Conservation (phyloP, 345 rosid genomes). For the Populus euphratica region DNA sequence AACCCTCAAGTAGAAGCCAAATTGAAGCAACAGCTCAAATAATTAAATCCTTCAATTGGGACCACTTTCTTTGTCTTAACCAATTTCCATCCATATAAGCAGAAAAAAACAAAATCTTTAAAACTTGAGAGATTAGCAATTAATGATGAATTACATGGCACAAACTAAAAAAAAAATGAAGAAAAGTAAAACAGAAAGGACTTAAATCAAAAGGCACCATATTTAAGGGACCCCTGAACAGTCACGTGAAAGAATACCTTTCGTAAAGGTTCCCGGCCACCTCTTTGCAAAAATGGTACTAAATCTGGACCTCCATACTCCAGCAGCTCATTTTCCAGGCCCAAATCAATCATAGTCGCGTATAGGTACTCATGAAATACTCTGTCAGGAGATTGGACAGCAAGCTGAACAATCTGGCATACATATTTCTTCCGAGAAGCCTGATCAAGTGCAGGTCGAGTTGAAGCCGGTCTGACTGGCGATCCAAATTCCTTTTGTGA, state of each 20-base stretch:
- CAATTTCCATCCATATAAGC: not conserved
- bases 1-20: too few relatives aligned
- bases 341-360: conserved; percentile 72
- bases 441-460: conserved; percentile 57
- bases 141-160: too few relatives aligned
- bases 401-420: conserved; percentile 92
- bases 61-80: not conserved
- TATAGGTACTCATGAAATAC: conserved; percentile 84
- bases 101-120: not conserved
- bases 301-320: conserved; percentile 98
- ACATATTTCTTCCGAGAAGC: conserved; percentile 70
- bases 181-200: not conserved
- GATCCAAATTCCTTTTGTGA: conserved; percentile 52
- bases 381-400: conserved; percentile 88
- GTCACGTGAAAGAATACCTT: conserved; percentile 47
- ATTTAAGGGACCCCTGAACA: too few relatives aligned
- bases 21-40: too few relatives aligned
- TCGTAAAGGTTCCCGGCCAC: conserved; percentile 57
- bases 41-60: too few relatives aligned
- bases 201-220: not conserved
- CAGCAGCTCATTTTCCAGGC: conserved; percentile 86
- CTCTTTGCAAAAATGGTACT: conserved; percentile 88
- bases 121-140: too few relatives aligned
- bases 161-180: too few relatives aligned
- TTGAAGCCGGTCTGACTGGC: conserved; percentile 45